phyloP scores from a whole-genome alignment of 352 stramenopile genomes.

The Phytophthora ohioensis region DNA sequence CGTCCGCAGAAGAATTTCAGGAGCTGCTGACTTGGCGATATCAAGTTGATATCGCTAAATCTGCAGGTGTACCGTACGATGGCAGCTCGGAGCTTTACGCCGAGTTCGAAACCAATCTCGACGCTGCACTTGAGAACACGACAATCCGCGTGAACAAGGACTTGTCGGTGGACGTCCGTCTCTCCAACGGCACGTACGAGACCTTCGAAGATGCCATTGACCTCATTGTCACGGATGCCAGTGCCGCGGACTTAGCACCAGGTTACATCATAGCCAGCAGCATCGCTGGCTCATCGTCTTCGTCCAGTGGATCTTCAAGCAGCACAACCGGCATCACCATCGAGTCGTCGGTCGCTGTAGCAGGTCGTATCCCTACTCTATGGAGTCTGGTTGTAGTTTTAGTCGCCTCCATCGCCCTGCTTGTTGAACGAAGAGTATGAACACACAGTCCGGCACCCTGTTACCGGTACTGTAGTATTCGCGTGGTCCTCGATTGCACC shows the following conservation, averaged over 20 bases:
- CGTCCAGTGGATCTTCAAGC: conserved; percentile 12
- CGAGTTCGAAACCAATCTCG: conserved; percentile 53
- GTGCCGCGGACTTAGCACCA: conserved; percentile 17
- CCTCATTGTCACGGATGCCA: conserved; percentile 33
- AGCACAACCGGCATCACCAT: conserved; percentile 5
- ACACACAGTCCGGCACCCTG: conserved; percentile 10
- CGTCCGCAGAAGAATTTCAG: conserved; percentile 44
- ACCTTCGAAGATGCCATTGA: conserved; percentile 40
- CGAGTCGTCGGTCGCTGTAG: conserved; percentile 22
- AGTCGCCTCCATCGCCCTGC: conserved; percentile 17
- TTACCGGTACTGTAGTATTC: background rate
- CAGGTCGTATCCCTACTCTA: conserved; percentile 11
- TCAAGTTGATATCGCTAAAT: conserved; percentile 54
- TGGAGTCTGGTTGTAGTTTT: conserved; percentile 36
- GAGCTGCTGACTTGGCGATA: conserved; percentile 61
- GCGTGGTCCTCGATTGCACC: background rate
- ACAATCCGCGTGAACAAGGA: conserved; percentile 45
- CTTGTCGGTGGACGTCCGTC: conserved; percentile 37
- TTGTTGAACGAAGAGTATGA: conserved; percentile 16
- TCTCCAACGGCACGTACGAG: conserved; percentile 41
- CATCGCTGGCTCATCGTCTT: background rate
- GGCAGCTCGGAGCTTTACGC: conserved; percentile 51
- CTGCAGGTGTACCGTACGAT: conserved; percentile 50
- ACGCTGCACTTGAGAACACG: conserved; percentile 36
- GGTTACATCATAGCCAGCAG: conserved; percentile 32